phyloP scores from a whole-genome alignment of 2,329 filamentous ascomycete genomes.

The Taxawa tesnikishii region DNA sequence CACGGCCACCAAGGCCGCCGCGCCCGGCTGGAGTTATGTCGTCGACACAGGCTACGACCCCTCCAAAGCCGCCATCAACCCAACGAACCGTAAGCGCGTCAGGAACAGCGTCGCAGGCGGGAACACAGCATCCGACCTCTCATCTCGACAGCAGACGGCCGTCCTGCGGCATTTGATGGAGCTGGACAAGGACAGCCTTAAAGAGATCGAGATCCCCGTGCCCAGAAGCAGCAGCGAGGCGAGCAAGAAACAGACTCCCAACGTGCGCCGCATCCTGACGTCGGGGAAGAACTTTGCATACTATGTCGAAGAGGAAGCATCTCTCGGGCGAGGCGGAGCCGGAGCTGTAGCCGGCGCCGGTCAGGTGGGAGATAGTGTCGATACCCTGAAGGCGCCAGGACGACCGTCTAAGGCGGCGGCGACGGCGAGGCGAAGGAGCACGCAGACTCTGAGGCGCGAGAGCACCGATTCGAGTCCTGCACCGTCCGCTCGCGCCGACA shows the following conservation, averaged over 20 bases:
- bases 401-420: slow-evolving; percentile 23
- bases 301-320: slow-evolving; percentile 65
- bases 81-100: slow-evolving; percentile 56
- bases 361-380: neutral
- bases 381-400: slow-evolving; percentile 7
- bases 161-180: slow-evolving; percentile 70
- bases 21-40: slow-evolving; percentile 88
- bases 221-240: slow-evolving; percentile 38
- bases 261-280: slow-evolving; percentile 63
- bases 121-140: slow-evolving; percentile 35
- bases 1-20: slow-evolving; percentile 48
- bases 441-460: too few species aligned
- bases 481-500: slow-evolving; percentile 2
- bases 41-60: slow-evolving; percentile 56
- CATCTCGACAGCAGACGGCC: slow-evolving; percentile 71
- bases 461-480: slow-evolving; percentile 33
- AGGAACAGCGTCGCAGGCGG: slow-evolving; percentile 34
- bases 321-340: slow-evolving; percentile 24
- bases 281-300: slow-evolving; percentile 77
- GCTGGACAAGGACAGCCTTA: slow-evolving; percentile 59
- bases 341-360: slow-evolving; percentile 10
- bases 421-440: too few species aligned
- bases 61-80: slow-evolving; percentile 38
- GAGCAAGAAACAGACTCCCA: slow-evolving; percentile 48
- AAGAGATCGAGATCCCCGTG: slow-evolving; percentile 51